Base-by-base conservation (phyloP, 2,329 filamentous ascomycete genomes). In the Alternaria incomplexa region DNA sequence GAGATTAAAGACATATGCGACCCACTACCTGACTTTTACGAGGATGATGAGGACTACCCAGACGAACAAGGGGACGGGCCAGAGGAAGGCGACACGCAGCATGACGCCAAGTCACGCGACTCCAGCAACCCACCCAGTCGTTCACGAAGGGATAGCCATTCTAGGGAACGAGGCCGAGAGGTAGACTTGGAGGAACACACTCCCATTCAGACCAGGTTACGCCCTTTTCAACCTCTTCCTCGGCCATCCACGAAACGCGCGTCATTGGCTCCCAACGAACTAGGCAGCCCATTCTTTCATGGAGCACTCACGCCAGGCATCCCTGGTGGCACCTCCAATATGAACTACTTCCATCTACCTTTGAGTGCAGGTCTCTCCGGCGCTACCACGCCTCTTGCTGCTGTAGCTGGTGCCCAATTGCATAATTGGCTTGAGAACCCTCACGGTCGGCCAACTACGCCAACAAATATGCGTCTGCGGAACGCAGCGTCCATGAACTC, bases 1-100 rank as follows among this genome's bases (percentile, higher is more conserved):
- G 93, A 96, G 77, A 90, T 99, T 74, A 98, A 97, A 81, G 96
- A 98, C 79, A 94, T 99, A 64, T 96, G 95, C 72, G 94, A 99
- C 78, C 96, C 96, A 2, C 86, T 98, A 62, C 90, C 93, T 1
- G 96, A 99, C 74, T 99, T 99, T 77, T 99, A 99, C 83, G 96
- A 97, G 72, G 90, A 92, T 70, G 89, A 91, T 25, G 83, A 89
- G 40, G 90, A 91, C 63, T 86, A 87, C 22, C 84, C 87, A 25
- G 86, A 87, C 43, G 86, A 84, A 40, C 86, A 89, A 12, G 84
- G 85, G 10, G 76, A 72, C 63, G 74, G 64, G 30, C 74, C 73
- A 63, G 73, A 63, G 46, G 83, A 84, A 13, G 77, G 73, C 62
- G 73, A 63, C 36, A 63, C 55, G 46, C 63, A 68, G 56, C 56